Percentiles rank a stretch among this genome's conserved stretches.
Evolutionary conservation across 768 basidiomycete species (phyloP).

Genomic region (Sistotremastrum suecicum): DNA sequence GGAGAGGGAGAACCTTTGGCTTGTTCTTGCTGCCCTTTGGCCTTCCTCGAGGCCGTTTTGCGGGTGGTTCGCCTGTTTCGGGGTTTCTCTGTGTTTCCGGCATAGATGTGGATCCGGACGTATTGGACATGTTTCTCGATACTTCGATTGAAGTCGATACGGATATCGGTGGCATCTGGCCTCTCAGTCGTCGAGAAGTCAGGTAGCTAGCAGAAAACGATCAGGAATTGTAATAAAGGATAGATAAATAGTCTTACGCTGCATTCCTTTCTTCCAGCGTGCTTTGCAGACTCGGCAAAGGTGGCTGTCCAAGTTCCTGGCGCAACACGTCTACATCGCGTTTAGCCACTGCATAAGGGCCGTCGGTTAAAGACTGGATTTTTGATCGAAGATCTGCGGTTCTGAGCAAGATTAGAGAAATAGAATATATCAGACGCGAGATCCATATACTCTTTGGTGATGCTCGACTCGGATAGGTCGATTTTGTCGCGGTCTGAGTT

Average conservation of each 20-base stretch:
- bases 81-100: constrained; percentile 15
- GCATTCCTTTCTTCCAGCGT: constrained; percentile 58
- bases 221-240: constrained; percentile 7
- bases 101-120: constrained; percentile 23
- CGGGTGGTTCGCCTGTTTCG: constrained; percentile 13
- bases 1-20: neutral
- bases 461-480: constrained; percentile 51
- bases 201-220: neutral
- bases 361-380: constrained; percentile 54
- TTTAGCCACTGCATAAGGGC: constrained; percentile 64
- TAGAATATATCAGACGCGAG: neutral
- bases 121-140: constrained; percentile 47
- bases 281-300: constrained; percentile 56
- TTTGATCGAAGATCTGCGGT: constrained; percentile 52
- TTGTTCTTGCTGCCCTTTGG: constrained; percentile 61
- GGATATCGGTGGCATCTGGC: constrained; percentile 2
- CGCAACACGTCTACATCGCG: constrained; percentile 64
- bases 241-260: constrained; percentile 38
- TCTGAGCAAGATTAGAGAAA: constrained; percentile 22
- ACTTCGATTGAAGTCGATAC: constrained; percentile 21
- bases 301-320: constrained; percentile 60
- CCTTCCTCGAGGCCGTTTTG: constrained; percentile 47
- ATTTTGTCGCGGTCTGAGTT: constrained; percentile 76
- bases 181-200: constrained; percentile 5
- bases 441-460: constrained; percentile 49